Evolutionary conservation across 331 rosid species (phyloP).

Genomic region (Stylosanthes scabra): DNA sequence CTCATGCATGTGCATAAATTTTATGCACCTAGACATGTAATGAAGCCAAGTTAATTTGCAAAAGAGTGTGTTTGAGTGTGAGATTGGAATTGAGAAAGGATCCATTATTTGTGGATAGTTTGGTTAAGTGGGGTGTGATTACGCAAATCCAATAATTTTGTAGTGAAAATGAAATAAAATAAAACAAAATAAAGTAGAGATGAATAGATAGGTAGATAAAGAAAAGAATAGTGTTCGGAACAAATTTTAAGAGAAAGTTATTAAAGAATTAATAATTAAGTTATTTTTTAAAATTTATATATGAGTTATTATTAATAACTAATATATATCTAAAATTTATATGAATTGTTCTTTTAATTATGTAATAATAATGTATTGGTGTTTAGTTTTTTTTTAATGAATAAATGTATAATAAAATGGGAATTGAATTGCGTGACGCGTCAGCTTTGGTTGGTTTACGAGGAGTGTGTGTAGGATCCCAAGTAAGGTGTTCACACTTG

Average conservation of each 20-base stretch:
- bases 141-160: background rate
- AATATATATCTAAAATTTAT: no score
- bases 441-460: background rate
- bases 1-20: background rate
- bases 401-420: background rate
- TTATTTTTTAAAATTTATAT: no score
- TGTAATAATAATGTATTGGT: no score
- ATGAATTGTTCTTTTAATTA: no score
- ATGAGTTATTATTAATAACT: no score
- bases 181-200: background rate
- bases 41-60: background rate
- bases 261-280: no score
- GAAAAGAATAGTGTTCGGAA: no score
- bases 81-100: background rate
- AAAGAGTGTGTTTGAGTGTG: background rate
- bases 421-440: slow-evolving; percentile 32
- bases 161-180: background rate
- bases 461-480: slow-evolving; percentile 34
- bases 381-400: no score
- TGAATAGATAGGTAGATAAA: background rate
- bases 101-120: slow-evolving; percentile 15
- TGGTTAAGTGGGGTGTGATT: background rate
- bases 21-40: background rate
- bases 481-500: background rate
- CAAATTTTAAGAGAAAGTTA: no score